Evolutionary conservation across 2,329 filamentous ascomycete species (phyloP).

Genomic region (Fusarium euwallaceae): DNA sequence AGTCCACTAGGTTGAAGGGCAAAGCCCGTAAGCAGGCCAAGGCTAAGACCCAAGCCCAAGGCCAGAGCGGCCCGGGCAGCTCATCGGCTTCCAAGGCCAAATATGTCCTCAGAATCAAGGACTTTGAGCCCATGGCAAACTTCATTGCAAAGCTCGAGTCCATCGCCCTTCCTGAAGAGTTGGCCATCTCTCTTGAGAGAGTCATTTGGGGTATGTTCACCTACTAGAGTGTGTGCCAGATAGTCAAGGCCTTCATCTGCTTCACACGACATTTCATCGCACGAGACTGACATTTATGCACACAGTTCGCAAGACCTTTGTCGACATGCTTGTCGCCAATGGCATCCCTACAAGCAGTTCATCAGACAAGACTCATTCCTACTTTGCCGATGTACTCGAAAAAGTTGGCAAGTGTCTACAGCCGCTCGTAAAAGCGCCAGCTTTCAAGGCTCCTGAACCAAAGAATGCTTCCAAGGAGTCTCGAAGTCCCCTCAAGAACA

Average conservation of each 20-base stretch:
- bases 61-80: too few species aligned
- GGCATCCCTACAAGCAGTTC: not conserved
- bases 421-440: slow-evolving; percentile 17
- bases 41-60: too few species aligned
- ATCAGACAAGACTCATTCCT: too few species aligned
- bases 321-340: slow-evolving; percentile 6
- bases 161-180: slow-evolving; percentile 24
- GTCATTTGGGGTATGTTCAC: slow-evolving; percentile 36
- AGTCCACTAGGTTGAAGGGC: too few species aligned
- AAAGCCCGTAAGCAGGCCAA: too few species aligned
- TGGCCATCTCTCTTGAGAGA: slow-evolving; percentile 27
- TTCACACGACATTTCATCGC: too few species aligned
- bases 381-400: slow-evolving; percentile 40
- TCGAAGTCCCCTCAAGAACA: too few species aligned
- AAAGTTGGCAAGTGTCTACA: slow-evolving; percentile 32
- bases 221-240: too few species aligned
- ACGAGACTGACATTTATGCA: not conserved
- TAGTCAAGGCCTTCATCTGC: too few species aligned
- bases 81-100: too few species aligned
- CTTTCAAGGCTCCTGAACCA: not conserved
- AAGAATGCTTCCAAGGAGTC: too few species aligned
- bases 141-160: slow-evolving; percentile 19
- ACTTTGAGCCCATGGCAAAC: slow-evolving; percentile 37
- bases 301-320: slow-evolving; percentile 29
- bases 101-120: slow-evolving; percentile 25